Percentiles rank a stretch among this genome's conserved stretches.
These are phyloP conservation scores for Penicillium brevicompactum DNA, from an alignment of 2,329 filamentous ascomycete genomes.

Conservation along the genomic window DNA sequence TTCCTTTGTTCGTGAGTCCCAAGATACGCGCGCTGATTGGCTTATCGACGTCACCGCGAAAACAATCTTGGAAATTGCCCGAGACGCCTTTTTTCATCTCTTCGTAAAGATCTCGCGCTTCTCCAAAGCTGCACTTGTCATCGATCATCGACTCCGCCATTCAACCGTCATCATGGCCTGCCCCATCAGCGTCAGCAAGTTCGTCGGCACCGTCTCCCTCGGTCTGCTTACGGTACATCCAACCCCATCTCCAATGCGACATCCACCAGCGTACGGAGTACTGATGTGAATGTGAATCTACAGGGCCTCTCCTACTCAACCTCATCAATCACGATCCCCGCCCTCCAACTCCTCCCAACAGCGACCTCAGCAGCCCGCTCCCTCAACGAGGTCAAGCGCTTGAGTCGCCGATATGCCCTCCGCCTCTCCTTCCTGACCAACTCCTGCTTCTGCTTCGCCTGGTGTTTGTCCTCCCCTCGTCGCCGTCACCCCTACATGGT, in stretches of 20 bases:
- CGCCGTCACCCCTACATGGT: slow-evolving; percentile 85
- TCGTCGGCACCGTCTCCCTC: slow-evolving; percentile 86
- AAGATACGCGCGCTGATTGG: no score
- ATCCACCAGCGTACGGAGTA: not conserved
- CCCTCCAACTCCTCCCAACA: slow-evolving; percentile 78
- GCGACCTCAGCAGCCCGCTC: slow-evolving; percentile 70
- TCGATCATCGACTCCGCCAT: no score
- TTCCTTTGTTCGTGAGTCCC: no score
- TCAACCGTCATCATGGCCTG: slow-evolving; percentile 59
- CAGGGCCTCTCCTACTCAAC: slow-evolving; percentile 89
- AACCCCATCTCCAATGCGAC: slow-evolving; percentile 3
- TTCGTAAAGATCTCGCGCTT: not conserved
- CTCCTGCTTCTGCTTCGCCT: slow-evolving; percentile 75
- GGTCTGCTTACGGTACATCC: slow-evolving; percentile 80
- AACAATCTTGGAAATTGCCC: no score
- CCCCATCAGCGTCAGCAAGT: slow-evolving; percentile 79
- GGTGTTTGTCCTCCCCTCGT: slow-evolving; percentile 71
- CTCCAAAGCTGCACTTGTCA: not conserved
- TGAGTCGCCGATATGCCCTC: slow-evolving; percentile 66
- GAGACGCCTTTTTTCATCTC: not conserved
- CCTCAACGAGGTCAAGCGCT: slow-evolving; percentile 66
- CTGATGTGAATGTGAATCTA: slow-evolving; percentile 12
- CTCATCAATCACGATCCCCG: slow-evolving; percentile 74
- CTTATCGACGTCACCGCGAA: no score
- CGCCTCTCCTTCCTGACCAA: slow-evolving; percentile 69